Evolutionary conservation across 768 basidiomycete species (phyloP).

Genomic region (Favolaschia claudopus): DNA sequence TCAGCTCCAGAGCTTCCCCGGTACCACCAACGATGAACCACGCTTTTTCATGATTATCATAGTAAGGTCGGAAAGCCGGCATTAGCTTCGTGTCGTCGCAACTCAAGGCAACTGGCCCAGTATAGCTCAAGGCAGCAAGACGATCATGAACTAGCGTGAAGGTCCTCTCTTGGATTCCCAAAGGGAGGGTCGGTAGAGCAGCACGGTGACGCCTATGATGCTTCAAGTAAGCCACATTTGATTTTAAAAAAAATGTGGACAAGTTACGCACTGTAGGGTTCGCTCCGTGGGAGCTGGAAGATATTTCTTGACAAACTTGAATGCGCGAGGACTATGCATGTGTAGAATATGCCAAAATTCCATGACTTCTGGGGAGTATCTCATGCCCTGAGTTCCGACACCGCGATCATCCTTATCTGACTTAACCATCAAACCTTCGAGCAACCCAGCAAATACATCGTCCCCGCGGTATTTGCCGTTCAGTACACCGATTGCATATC

Average conservation of each 20-base stretch:
- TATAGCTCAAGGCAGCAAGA: conserved; percentile 25
- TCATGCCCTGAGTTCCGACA: conserved; percentile 41
- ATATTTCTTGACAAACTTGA: conserved; percentile 30
- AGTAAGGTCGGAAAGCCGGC: conserved; percentile 30
- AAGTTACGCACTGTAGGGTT: conserved; percentile 25
- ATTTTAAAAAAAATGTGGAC: neutral
- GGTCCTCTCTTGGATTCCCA: conserved; percentile 25
- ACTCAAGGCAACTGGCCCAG: conserved; percentile 36
- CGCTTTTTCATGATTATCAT: conserved; percentile 23
- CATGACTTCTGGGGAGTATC: conserved; percentile 37
- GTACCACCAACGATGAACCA: conserved; percentile 36
- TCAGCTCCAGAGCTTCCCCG: conserved; percentile 33
- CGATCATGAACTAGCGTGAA: conserved; percentile 29
- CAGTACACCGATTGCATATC: conserved; percentile 27
- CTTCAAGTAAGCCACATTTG: neutral
- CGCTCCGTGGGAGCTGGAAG: conserved; percentile 24
- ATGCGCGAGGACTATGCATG: conserved; percentile 36
- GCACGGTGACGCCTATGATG: conserved; percentile 22
- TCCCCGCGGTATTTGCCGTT: conserved; percentile 33
- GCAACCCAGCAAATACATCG: conserved; percentile 35
- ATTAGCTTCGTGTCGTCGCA: conserved; percentile 48
- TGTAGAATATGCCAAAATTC: conserved; percentile 39
- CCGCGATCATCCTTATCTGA: conserved; percentile 36
- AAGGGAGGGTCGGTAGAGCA: no score
- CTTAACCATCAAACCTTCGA: conserved; percentile 36